Conservation (phyloP, 2,329 filamentous ascomycete species). For the Phoma sp. region DNA sequence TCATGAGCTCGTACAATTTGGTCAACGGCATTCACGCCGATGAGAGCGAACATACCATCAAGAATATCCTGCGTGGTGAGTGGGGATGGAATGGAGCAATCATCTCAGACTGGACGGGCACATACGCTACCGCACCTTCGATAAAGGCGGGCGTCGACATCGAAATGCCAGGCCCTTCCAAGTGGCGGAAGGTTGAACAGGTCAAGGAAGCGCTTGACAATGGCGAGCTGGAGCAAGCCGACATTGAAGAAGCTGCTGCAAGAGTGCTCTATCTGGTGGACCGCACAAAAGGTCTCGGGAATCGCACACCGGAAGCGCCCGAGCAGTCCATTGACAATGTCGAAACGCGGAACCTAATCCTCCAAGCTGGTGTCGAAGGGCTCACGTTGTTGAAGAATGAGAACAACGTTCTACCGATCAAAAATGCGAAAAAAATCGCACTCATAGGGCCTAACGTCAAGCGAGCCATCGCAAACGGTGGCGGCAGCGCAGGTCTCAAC, state of each 20-base stretch:
- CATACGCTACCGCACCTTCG: slow-evolving; percentile 49
- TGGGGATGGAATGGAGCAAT: slow-evolving; percentile 54
- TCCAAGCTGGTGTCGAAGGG: slow-evolving; percentile 67
- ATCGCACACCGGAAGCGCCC: slow-evolving; percentile 64
- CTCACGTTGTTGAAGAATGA: slow-evolving; percentile 72
- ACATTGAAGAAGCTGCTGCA: slow-evolving; percentile 52
- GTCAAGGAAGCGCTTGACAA: slow-evolving; percentile 43
- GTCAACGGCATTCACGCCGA: slow-evolving; percentile 65
- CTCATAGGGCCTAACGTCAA: slow-evolving; percentile 74
- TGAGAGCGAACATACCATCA: slow-evolving; percentile 51
- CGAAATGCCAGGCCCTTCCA: slow-evolving; percentile 52
- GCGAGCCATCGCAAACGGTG: slow-evolving; percentile 71
- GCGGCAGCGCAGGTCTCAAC: slow-evolving; percentile 72
- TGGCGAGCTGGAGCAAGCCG: slow-evolving; percentile 58
- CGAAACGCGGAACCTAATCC: slow-evolving; percentile 67
- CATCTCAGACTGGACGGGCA: slow-evolving; percentile 54
- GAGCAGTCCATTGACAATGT: slow-evolving; percentile 62
- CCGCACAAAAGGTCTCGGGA: slow-evolving; percentile 64
- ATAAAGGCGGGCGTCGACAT: slow-evolving; percentile 50
- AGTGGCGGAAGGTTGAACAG: slow-evolving; percentile 49
- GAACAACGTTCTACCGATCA: slow-evolving; percentile 64
- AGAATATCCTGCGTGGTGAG: slow-evolving; percentile 51
- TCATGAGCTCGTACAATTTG: slow-evolving; percentile 74
- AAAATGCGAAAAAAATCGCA: slow-evolving; percentile 65
- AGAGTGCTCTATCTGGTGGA: slow-evolving; percentile 70